A percentile compares a stretch with the other conserved stretches of the same genome.
Conservation (phyloP, 1,139 yeast species). For the Taphrina flavorubra region DNA sequence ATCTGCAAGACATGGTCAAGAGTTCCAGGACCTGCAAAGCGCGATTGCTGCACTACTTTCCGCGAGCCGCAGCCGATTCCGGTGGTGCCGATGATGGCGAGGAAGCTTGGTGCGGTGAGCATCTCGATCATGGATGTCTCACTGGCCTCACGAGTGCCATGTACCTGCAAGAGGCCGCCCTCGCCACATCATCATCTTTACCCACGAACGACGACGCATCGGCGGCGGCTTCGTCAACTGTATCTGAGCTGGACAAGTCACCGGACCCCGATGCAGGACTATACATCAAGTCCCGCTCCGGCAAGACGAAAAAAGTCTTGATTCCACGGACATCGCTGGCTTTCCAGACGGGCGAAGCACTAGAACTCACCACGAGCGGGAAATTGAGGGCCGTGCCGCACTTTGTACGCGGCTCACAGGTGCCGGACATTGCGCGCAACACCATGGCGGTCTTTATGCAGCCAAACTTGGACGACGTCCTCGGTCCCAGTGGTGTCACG, state of each 20-base stretch:
- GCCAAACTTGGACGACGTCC: conserved; percentile 62
- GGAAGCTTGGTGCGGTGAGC: conserved; percentile 70
- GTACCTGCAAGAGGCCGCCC: conserved; percentile 53
- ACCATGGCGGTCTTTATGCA: conserved; percentile 71
- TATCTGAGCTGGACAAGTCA: conserved; percentile 45
- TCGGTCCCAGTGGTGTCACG: conserved; percentile 61
- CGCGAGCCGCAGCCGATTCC: conserved; percentile 31
- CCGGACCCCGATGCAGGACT: conserved; percentile 63
- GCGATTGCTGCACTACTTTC: conserved; percentile 64
- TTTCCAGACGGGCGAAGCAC: conserved; percentile 69
- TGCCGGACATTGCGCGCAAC: conserved; percentile 58
- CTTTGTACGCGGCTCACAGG: conserved; percentile 57
- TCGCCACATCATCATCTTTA: conserved; percentile 48
- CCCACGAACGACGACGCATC: conserved; percentile 54
- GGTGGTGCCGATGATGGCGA: conserved; percentile 42
- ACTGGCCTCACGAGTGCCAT: conserved; percentile 62
- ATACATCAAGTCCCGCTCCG: conserved; percentile 60
- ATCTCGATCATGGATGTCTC: conserved; percentile 66
- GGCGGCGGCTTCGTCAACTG: conserved; percentile 21
- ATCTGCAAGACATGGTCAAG: conserved; percentile 58
- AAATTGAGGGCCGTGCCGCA: conserved; percentile 68
- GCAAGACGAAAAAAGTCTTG: conserved; percentile 58
- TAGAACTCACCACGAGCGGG: conserved; percentile 60
- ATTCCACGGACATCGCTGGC: conserved; percentile 66
- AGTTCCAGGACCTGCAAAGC: conserved; percentile 66